Percentiles rank a stretch among this genome's conserved stretches.
These are phyloP conservation scores for Dioscorea cayenensis DNA, from an alignment of 116 monocot species.

Conservation along the genomic window DNA sequence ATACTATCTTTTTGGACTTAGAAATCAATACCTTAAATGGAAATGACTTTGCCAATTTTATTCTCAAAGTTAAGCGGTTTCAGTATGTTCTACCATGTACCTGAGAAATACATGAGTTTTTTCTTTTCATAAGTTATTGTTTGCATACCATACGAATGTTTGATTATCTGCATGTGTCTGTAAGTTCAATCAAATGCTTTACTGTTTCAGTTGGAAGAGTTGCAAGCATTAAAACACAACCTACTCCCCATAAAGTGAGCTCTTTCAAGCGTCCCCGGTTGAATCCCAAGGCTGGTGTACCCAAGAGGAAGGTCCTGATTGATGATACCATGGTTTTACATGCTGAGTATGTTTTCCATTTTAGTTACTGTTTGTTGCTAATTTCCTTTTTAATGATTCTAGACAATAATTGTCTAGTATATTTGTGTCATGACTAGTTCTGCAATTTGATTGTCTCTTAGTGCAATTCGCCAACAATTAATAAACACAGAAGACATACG, in stretches of 20 bases:
- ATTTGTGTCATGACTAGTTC: background rate
- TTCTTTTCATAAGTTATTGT: too few relatives aligned
- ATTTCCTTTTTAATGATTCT: background rate
- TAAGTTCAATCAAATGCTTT: background rate
- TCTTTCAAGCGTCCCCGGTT: constrained; percentile 63
- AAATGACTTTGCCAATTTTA: too few relatives aligned
- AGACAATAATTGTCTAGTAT: background rate
- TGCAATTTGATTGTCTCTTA: constrained; percentile 12
- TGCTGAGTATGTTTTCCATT: constrained; percentile 71
- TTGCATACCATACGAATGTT: too few relatives aligned
- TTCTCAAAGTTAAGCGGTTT: too few relatives aligned
- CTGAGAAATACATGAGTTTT: too few relatives aligned
- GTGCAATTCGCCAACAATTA: constrained; percentile 88
- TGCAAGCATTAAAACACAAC: constrained; percentile 36
- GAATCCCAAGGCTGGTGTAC: constrained; percentile 26
- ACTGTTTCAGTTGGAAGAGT: constrained; percentile 64
- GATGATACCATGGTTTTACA: constrained; percentile 96
- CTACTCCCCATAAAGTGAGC: constrained; percentile 42
- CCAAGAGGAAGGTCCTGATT: constrained; percentile 75
- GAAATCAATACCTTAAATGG: background rate
- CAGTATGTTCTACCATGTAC: too few relatives aligned
- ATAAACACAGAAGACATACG: constrained; percentile 93
- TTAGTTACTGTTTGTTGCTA: background rate
- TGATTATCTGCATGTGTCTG: background rate
- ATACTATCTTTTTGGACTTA: background rate